phyloP scores from a whole-genome alignment of 768 basidiomycete genomes.

The Lyophyllum semitale region DNA sequence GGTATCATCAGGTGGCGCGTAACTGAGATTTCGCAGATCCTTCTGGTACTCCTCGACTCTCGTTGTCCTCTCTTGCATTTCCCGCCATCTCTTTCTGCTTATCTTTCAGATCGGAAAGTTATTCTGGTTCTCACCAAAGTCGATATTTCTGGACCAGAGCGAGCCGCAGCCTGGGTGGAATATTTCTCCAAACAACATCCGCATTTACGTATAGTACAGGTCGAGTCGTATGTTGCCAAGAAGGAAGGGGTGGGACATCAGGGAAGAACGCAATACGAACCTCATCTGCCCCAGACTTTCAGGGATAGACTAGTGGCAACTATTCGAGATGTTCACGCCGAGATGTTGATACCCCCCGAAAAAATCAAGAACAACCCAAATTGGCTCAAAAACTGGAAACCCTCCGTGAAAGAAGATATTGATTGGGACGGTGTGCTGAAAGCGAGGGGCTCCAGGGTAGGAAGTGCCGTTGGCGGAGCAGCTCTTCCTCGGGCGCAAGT shows the following conservation, averaged over 20 bases:
- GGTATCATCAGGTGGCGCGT: constrained; percentile 79
- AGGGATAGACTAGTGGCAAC: constrained; percentile 65
- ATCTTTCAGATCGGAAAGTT: constrained; percentile 55
- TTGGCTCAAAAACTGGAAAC: constrained; percentile 62
- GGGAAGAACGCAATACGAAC: constrained; percentile 53
- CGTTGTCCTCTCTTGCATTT: constrained; percentile 88
- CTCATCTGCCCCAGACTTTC: constrained; percentile 68
- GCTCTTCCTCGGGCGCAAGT: constrained; percentile 30
- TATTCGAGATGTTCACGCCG: constrained; percentile 64
- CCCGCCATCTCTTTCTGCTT: constrained; percentile 73
- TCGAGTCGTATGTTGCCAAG: constrained; percentile 74
- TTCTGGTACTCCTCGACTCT: constrained; percentile 86
- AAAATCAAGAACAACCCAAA: constrained; percentile 49
- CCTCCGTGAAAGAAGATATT: constrained; percentile 61
- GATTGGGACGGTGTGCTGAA: constrained; percentile 72
- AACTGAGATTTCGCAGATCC: constrained; percentile 85
- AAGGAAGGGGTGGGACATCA: constrained; percentile 39
- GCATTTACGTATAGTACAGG: constrained; percentile 62
- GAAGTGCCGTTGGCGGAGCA: constrained; percentile 44
- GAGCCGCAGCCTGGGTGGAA: constrained; percentile 64
- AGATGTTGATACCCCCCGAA: constrained; percentile 69
- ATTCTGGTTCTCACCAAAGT: constrained; percentile 87
- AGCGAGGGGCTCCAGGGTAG: constrained; percentile 45
- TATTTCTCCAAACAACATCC: constrained; percentile 61
- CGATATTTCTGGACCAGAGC: constrained; percentile 75